Evolutionary conservation across 768 basidiomycete genomes (phyloP).

Genomic region (Leccinum uliginosum): DNA sequence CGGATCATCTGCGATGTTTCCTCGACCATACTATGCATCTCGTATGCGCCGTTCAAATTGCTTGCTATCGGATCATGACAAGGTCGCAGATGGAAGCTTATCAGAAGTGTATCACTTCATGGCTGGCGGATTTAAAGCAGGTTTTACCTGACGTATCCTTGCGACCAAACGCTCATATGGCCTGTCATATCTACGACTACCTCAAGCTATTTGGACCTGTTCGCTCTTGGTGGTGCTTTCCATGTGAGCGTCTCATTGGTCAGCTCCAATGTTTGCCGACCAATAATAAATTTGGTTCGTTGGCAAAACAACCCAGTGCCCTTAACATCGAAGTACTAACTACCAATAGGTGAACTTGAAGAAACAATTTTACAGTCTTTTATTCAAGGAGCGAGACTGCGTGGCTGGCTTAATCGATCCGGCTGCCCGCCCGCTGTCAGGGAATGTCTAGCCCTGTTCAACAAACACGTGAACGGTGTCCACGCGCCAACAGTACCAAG

Average conservation of each 20-base stretch:
- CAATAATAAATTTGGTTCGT: constrained; percentile 29
- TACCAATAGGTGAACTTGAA: constrained; percentile 4
- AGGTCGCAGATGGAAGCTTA: constrained; percentile 6
- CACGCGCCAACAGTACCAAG: too few relatives aligned
- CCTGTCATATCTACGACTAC: constrained; percentile 32
- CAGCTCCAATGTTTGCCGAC: constrained; percentile 31
- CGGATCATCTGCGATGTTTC: background rate
- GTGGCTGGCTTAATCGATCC: background rate
- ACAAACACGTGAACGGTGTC: background rate
- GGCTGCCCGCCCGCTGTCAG: constrained; percentile 6
- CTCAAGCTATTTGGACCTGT: constrained; percentile 34
- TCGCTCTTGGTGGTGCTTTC: constrained; percentile 37
- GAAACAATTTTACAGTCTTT: constrained; percentile 9
- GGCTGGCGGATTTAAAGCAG: constrained; percentile 10
- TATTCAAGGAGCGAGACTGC: constrained; percentile 12
- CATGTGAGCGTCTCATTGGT: constrained; percentile 36
- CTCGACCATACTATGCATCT: constrained; percentile 30
- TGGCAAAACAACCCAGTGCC: background rate
- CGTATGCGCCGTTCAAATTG: constrained; percentile 21
- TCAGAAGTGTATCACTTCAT: constrained; percentile 13
- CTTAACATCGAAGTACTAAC: constrained; percentile 8
- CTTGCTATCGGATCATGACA: constrained; percentile 14
- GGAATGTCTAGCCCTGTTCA: constrained; percentile 5
- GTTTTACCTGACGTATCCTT: constrained; percentile 16
- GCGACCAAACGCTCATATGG: constrained; percentile 29